Evolutionary conservation across 2,329 filamentous ascomycete species (phyloP), one percentile per base, ranked within the genome.

Genomic region (Alternaria sp.): DNA sequence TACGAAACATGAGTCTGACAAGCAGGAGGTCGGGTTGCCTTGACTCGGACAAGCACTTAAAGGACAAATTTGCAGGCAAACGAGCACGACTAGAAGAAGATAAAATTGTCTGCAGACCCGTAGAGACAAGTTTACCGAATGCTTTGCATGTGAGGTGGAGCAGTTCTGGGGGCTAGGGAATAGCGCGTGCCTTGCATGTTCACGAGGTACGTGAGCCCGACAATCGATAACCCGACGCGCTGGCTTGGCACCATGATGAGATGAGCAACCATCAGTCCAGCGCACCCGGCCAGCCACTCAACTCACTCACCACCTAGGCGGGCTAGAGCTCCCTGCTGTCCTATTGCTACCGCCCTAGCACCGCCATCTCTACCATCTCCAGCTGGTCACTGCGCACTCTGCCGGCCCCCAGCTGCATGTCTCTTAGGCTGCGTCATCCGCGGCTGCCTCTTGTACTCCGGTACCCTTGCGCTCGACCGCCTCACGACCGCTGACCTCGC

Each of bases 351-450:
- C 53, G 25, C 44, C 49, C 25, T 46, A 59, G 53, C 63, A 62
- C 25, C 36, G 4, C 19, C 32, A 25, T 54, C 54, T 49, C 19
- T 40, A 45, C 58, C 54, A 7, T n/a, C 21, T 36, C 57, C 32
- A 8, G 13, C 52, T 40, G 36, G 19, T 26, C 59, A 23, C 21
- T 51, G 59, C 62, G 47, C 62, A 62, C 62, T 59, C 59, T 54
- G 25, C 52, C 44, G 30, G 53, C 55, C 43, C 59, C 60, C 63
- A 66, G 59, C 72, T 76, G 76, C 75, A 74, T 73, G 67, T 65
- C 65, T 61, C 61, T 52, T 63, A 64, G 70, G 36, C 72, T 75
- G 73, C 75, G 76, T 77, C 73, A 69, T 69, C 71, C 66, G 72
- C 65, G 70, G 69, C 66, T 72, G 68, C 71, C 70, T 73, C 67